Evolutionary conservation across 495 filamentous ascomycete species (phyloP), one percentile per base, ranked within the genome.

Genomic region (Thermothielavioides terrestris): DNA sequence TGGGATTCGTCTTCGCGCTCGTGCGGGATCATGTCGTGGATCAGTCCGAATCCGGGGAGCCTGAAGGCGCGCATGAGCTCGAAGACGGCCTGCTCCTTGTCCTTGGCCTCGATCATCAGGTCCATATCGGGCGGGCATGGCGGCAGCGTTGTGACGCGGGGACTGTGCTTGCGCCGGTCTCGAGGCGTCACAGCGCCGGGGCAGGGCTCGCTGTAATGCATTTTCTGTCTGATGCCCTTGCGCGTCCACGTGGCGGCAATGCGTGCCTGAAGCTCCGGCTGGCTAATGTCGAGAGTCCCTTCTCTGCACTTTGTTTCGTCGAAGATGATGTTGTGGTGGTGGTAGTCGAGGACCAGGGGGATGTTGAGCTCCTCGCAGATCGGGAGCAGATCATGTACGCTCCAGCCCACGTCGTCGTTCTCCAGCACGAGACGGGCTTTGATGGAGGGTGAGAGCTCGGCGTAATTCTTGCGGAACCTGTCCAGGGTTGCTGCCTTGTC

Each of bases 21-120:
- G 64, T 88, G 78, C 0, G 91, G 89, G 14, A 89, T 69, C 6
- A 98, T 70, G 53, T 95, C 86, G 56, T 83, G 84, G 58, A 92
- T 77, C 1, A 68, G 71, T 4, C 91, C 77, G 61, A 82, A 82
- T 2, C 85, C 87, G 0, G 89, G 85, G 1, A 96, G 74, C 49
- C 83, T 88, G 65, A 85, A 95, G 1, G 72, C 92, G 26, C 83
- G 73, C 87, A 95, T 95, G 12, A 96, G 74, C 54, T 95, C 89
- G 59, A 96, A 95, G 0, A 95, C 89, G 0, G 92, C 89, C 65
- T 96, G 92, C 65, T 98, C 92, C 66, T 96, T 98, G 59, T 95
- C 90, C 59, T 96, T 98, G 15, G 92, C 92, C 70, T 98, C 92
- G 50, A 96, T 95, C 92, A 96, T 98, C 11, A 96, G 72, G 61